Evolutionary conservation across 2,329 filamentous ascomycete species (phyloP).

Genomic region (Penicillium corylophilum): DNA sequence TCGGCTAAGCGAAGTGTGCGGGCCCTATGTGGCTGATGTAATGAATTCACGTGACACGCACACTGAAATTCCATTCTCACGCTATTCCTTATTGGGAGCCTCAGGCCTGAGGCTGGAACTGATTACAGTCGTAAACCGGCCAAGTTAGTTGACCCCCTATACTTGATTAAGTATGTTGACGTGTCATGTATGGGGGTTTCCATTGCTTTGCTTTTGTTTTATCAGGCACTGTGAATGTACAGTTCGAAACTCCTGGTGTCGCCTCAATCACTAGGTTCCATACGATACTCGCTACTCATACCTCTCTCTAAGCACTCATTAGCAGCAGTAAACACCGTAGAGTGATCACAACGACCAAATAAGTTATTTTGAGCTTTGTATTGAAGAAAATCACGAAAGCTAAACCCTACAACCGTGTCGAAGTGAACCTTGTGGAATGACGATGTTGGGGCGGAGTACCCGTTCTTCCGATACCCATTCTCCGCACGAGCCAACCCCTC

Average conservation of each 20-base stretch:
- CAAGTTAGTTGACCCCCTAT: not conserved
- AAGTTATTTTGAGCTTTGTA: not conserved
- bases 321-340: not conserved
- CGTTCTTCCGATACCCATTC: conserved; percentile 17
- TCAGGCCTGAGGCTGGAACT: not conserved
- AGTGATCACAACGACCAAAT: not conserved
- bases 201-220: not conserved
- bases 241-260: not conserved
- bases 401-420: not conserved
- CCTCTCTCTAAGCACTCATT: not conserved
- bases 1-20: conserved; percentile 44
- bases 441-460: conserved; percentile 9
- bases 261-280: not conserved
- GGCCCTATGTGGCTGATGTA: conserved; percentile 39
- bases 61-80: not conserved
- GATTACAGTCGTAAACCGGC: not conserved
- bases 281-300: not conserved
- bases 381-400: not conserved
- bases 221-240: not conserved
- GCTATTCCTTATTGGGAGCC: not conserved
- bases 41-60: conserved; percentile 23
- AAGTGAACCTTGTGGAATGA: not conserved
- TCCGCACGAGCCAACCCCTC: conserved; percentile 22
- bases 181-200: not conserved
- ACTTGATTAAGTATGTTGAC: not conserved